These are phyloP conservation scores for Pseudocercospora pini-densiflorae DNA, from an alignment of 2,329 filamentous ascomycete species.

Conservation along the genomic window DNA sequence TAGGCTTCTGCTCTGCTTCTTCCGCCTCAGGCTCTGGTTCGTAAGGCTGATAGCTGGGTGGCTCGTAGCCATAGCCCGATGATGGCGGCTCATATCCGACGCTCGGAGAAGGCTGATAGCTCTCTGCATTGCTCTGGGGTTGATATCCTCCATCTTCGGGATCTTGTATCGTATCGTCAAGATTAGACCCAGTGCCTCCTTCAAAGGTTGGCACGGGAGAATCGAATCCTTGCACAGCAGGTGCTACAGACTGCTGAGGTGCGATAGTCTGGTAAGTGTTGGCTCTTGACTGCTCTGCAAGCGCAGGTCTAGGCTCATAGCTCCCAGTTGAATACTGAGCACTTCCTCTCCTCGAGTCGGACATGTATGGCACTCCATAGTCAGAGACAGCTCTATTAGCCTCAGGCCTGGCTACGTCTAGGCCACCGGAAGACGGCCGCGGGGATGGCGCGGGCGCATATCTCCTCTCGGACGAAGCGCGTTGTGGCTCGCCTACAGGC, in stretches of 20 bases:
- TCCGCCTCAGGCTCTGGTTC: constrained; percentile 57
- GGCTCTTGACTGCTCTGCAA: constrained; percentile 32
- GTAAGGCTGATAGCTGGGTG: constrained; percentile 55
- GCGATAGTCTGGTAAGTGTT: constrained; percentile 26
- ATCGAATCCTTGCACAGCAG: constrained; percentile 15
- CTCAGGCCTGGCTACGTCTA: constrained; percentile 37
- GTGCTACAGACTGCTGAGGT: constrained; percentile 1
- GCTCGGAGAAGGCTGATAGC: constrained; percentile 65
- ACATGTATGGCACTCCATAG: constrained; percentile 34
- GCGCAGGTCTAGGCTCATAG: constrained; percentile 37
- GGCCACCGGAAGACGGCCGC: constrained; percentile 13
- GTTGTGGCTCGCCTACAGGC: constrained; percentile 29
- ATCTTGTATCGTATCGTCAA: constrained; percentile 12
- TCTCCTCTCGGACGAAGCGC: constrained; percentile 27
- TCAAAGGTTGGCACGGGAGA: constrained; percentile 13
- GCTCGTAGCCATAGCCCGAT: constrained; percentile 52
- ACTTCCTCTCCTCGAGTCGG: constrained; percentile 37
- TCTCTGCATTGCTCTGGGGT: constrained; percentile 39
- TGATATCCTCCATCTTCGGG: constrained; percentile 43
- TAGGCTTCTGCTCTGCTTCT: constrained; percentile 52
- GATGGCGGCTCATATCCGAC: constrained; percentile 62
- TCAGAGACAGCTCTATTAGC: constrained; percentile 35
- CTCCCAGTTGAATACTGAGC: constrained; percentile 34
- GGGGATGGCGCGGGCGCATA: constrained; percentile 33
- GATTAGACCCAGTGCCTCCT: constrained; percentile 11